phyloP scores from a whole-genome alignment of 495 filamentous ascomycete species.

The Neurospora sp. region DNA sequence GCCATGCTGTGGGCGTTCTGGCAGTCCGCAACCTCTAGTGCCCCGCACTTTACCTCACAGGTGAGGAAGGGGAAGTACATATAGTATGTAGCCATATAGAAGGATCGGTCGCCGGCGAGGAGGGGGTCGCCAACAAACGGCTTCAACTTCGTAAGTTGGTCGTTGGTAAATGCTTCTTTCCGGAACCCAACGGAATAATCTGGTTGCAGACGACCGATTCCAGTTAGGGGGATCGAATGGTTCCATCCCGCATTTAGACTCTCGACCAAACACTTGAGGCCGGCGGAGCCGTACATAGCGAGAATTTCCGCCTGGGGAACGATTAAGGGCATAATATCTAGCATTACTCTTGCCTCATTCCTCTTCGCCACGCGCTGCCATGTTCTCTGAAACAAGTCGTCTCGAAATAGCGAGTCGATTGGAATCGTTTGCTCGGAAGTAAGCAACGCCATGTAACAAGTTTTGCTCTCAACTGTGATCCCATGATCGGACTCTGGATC shows the following conservation, averaged over 20 bases:
- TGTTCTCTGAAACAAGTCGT: conserved; percentile 23
- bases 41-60: conserved; percentile 19
- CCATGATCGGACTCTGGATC: conserved; percentile 13
- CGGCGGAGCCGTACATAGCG: conserved; percentile 13
- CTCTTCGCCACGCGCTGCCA: conserved; percentile 20
- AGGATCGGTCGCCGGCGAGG: not conserved
- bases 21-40: no score
- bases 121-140: conserved; percentile 23
- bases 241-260: conserved; percentile 34
- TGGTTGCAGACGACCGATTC: conserved; percentile 26
- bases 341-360: conserved; percentile 26
- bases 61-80: conserved; percentile 19
- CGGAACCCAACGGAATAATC: conserved; percentile 28
- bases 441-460: conserved; percentile 21
- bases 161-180: conserved; percentile 29
- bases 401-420: conserved; percentile 24
- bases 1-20: conserved; percentile 23
- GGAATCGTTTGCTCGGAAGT: conserved; percentile 19
- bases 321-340: conserved; percentile 8
- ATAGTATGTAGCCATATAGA: conserved; percentile 19
- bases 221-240: conserved; percentile 22
- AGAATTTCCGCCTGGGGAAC: conserved; percentile 19
- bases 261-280: conserved; percentile 28
- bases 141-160: conserved; percentile 30
- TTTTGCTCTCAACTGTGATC: conserved; percentile 20